Base-by-base conservation (phyloP, 345 rosid genomes). In the Zanthoxylum bungeanum region DNA sequence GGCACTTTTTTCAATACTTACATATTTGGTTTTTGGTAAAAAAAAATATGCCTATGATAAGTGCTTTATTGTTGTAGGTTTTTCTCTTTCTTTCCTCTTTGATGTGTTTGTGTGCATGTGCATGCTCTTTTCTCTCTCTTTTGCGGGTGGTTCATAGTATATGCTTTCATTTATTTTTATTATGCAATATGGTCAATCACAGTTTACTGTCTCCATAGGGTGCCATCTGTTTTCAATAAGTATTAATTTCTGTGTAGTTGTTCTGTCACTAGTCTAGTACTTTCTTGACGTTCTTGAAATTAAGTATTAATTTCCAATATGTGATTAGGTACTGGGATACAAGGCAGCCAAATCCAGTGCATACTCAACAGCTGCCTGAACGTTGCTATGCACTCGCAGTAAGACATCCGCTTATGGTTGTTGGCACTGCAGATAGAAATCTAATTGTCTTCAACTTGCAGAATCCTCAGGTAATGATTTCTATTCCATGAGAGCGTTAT, bases 401-500 rank as follows among this genome's bases (percentile, higher is more conserved):
- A 71, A 91, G 84, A 62, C 76, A 96, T 80, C 97, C 96, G 30
- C 81, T 93, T 75, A 93, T 96, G 99, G 97, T 96, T 78, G 98
- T 93, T 40, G 99, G 90, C 40, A 93, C 99, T 69, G 99, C 98
- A 1, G 99, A 96, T 66, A 87, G 98, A 83, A 93, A 96, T 80
- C 77, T 96, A 49, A 78, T 93, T 60, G 85, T 93, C 72, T 93
- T 78, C 78, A 91, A 96, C 83, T 78, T 93, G 85, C 92, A 89
- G 80, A 91, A 79, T 71, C 98, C 99, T 65, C 97, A 96, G 98
- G 99, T 91, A 69, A 52, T 68, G 47, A 50, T 65, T 66, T 66
- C 46, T 19, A 21, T 75, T 22, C 50, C 30, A 33, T 46, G 7
- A 63, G 5, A 17, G 46, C 64, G 17, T 28, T 42, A 4, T 31